Conservation (phyloP, 495 filamentous ascomycete genomes). For the Emericellopsis terricola region DNA sequence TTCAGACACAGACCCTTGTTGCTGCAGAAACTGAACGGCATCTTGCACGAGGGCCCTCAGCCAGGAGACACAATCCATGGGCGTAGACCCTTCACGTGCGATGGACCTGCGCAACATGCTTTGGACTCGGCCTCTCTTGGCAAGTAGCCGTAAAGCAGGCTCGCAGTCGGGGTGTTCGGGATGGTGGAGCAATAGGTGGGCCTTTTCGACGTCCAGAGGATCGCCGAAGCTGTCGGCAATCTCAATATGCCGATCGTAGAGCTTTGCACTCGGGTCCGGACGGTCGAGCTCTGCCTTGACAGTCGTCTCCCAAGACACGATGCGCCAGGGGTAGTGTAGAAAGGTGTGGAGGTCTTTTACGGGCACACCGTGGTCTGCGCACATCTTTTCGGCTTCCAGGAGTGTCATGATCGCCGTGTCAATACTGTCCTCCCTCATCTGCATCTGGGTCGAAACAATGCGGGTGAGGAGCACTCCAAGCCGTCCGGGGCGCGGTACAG, state of each 20-base stretch:
- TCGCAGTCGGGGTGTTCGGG: constrained; percentile 17
- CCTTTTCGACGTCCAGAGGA: constrained; percentile 8
- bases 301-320: constrained; percentile 16
- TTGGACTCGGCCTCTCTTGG: too few species aligned
- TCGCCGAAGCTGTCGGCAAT: constrained; percentile 7
- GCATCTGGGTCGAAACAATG: constrained; percentile 11
- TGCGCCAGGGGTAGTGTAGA: constrained; percentile 11
- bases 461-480: neutral
- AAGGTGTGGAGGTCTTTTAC: neutral
- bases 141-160: too few species aligned
- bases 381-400: constrained; percentile 11
- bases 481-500: neutral
- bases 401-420: constrained; percentile 18
- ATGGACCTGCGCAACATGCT: too few species aligned
- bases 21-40: too few species aligned
- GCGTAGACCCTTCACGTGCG: too few species aligned
- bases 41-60: too few species aligned
- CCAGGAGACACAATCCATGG: too few species aligned
- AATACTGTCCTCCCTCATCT: constrained; percentile 6
- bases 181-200: constrained; percentile 24
- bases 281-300: constrained; percentile 10
- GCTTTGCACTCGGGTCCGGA: constrained; percentile 11
- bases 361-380: constrained; percentile 7
- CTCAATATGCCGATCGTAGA: constrained; percentile 22
- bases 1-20: too few species aligned